A percentile compares a stretch with the other conserved stretches of the same genome.
These are phyloP conservation scores for Pistacia integerrima DNA, from an alignment of 345 rosid species.

Conservation along the genomic window DNA sequence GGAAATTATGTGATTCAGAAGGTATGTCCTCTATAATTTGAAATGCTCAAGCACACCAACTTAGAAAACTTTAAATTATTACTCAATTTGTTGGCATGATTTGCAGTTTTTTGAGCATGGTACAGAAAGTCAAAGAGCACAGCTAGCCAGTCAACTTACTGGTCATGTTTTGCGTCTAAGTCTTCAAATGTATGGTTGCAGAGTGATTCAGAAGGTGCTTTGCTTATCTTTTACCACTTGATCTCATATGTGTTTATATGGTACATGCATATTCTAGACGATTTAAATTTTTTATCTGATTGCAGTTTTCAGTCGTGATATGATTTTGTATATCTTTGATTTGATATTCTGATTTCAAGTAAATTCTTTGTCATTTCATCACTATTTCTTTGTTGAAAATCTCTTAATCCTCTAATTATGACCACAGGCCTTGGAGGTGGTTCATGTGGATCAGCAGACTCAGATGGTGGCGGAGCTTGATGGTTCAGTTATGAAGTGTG, in stretches of 20 bases:
- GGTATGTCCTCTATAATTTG: conserved; percentile 36
- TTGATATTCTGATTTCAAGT: conserved; percentile 5
- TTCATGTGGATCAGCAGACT: conserved; percentile 71
- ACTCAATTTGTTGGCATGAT: conserved; percentile 27
- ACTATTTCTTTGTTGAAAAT: neutral
- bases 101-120: conserved; percentile 94
- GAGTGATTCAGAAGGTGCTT: conserved; percentile 96
- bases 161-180: conserved; percentile 90
- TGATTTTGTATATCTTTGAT: neutral
- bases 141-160: conserved; percentile 72
- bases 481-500: conserved; percentile 89
- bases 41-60: conserved; percentile 5
- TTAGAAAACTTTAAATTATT: conserved; percentile 11
- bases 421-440: conserved; percentile 86
- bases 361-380: neutral
- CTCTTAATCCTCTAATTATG: conserved; percentile 25
- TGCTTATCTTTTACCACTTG: neutral
- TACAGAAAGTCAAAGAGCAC: conserved; percentile 70
- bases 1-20: conserved; percentile 98
- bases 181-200: conserved; percentile 98
- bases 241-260: neutral
- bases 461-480: conserved; percentile 84
- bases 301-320: neutral
- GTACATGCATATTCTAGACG: neutral
- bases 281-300: neutral